A percentile compares a stretch with the other conserved stretches of the same genome.
Conservation (phyloP, 768 basidiomycete species). For the Suillus occidentalis region DNA sequence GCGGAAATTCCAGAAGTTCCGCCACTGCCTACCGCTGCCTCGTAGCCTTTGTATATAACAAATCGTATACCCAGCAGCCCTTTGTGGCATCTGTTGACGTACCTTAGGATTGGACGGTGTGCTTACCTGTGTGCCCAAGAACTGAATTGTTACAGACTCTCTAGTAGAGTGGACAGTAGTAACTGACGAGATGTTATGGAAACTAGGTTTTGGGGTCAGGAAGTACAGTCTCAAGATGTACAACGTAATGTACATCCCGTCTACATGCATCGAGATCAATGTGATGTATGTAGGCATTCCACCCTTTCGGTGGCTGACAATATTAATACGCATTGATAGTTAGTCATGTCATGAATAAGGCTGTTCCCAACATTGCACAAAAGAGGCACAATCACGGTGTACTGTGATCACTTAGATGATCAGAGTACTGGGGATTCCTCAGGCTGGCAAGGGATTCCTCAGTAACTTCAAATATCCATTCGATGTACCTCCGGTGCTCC, state of each 20-base stretch:
- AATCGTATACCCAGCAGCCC: conserved; percentile 25
- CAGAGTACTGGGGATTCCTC: too few species aligned
- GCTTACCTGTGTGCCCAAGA: not conserved
- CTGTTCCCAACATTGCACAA: too few species aligned
- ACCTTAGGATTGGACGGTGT: conserved; percentile 14
- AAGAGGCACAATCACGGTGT: too few species aligned
- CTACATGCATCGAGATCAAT: not conserved
- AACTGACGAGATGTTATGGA: not conserved
- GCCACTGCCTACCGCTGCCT: conserved; percentile 24
- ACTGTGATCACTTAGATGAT: too few species aligned
- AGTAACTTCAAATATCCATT: too few species aligned
- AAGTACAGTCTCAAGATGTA: not conserved
- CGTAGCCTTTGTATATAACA: conserved; percentile 16
- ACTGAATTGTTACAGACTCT: not conserved
- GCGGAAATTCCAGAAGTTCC: conserved; percentile 28
- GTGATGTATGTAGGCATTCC: too few species aligned
- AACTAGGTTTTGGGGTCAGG: too few species aligned
- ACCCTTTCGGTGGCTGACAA: not conserved
- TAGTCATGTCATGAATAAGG: not conserved
- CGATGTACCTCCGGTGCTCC: too few species aligned
- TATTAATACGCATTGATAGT: not conserved
- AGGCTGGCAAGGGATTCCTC: too few species aligned
- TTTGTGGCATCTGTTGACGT: conserved; percentile 8
- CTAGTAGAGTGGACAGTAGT: not conserved
- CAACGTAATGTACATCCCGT: not conserved